Evolutionary conservation across 768 basidiomycete genomes (phyloP).

Genomic region (Termitomyces titanicus): DNA sequence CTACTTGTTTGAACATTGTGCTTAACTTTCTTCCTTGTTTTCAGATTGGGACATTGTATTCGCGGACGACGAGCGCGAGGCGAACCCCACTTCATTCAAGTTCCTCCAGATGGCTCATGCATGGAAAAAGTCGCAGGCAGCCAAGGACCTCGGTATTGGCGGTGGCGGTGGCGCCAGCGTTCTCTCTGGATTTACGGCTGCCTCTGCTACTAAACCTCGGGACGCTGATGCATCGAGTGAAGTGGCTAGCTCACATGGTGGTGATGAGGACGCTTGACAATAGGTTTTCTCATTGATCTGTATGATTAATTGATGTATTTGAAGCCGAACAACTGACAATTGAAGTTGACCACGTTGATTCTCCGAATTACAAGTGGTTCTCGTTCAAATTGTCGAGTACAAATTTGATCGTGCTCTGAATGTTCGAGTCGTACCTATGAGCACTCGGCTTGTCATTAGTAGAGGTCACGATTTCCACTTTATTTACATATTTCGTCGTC

Average conservation of each 20-base stretch:
- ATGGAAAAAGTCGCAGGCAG: conserved; percentile 66
- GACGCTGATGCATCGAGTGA: conserved; percentile 12
- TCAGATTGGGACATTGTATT: conserved; percentile 96
- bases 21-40: neutral
- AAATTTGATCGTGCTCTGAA: no score
- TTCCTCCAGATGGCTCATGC: conserved; percentile 94
- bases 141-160: conserved; percentile 26
- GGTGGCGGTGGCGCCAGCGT: conserved; percentile 28
- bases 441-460: no score
- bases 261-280: conserved; percentile 9
- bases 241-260: conserved; percentile 14
- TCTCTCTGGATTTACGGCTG: conserved; percentile 48
- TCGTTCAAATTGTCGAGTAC: no score
- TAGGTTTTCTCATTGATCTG: neutral
- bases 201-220: conserved; percentile 16
- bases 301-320: neutral
- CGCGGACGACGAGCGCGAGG: conserved; percentile 92
- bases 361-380: no score
- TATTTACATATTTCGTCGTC: no score
- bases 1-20: neutral
- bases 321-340: no score
- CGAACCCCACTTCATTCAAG: conserved; percentile 91
- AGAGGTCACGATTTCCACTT: no score
- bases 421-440: no score
- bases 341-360: no score